Evolutionary conservation across 2,329 filamentous ascomycete species (phyloP).

Genomic region (Alternaria postmessia): DNA sequence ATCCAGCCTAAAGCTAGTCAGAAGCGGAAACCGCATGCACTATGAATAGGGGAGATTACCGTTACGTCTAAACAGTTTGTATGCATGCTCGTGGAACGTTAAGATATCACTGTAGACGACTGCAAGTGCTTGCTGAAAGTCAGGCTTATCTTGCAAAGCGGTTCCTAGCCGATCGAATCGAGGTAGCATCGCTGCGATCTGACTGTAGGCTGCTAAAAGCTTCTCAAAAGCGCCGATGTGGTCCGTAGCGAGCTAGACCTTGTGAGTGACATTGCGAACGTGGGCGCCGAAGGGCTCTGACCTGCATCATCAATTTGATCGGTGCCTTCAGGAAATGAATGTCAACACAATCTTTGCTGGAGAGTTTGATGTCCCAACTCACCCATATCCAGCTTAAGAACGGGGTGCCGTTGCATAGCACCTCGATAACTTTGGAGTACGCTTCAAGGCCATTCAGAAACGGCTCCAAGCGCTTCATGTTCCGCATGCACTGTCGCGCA

Average conservation of each 20-base stretch:
- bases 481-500: not conserved
- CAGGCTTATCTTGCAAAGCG: not conserved
- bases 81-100: not conserved
- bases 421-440: not conserved
- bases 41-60: not conserved
- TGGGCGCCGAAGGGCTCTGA: not conserved
- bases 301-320: not conserved
- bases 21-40: not conserved
- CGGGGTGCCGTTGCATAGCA: not conserved
- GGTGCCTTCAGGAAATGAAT: not conserved
- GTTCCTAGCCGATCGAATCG: not conserved
- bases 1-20: not conserved
- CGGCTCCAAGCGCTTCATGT: not conserved
- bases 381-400: not conserved
- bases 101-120: not conserved
- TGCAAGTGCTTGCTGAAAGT: not conserved
- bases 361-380: not conserved
- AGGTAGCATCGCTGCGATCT: not conserved
- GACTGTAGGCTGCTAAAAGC: not conserved
- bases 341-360: not conserved
- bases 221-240: not conserved
- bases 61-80: not conserved
- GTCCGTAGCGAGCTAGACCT: not conserved
- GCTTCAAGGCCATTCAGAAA: not conserved
- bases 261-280: not conserved